These are phyloP conservation scores for Pelargonium cotyledonis DNA, from an alignment of 441 rosid species.

Conservation along the genomic window DNA sequence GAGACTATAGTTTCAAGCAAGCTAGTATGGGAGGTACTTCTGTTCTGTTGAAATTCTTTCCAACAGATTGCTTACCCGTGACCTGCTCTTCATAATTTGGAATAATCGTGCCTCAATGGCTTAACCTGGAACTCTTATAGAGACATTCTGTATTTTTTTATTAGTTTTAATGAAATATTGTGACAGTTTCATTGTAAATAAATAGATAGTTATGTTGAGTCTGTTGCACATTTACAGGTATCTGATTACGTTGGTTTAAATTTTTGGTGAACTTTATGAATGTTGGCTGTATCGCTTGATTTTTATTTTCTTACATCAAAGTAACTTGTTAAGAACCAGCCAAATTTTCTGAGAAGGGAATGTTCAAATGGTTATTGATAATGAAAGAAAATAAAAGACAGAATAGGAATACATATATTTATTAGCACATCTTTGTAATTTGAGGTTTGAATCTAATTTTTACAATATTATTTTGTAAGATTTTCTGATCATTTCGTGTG, in stretches of 20 bases:
- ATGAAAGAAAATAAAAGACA: neutral
- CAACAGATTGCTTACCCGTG: conserved; percentile 6
- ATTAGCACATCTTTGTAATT: neutral
- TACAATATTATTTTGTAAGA: neutral
- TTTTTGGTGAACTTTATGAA: no score
- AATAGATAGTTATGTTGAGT: neutral
- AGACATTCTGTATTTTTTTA: neutral
- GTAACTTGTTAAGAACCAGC: no score
- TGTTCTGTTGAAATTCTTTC: conserved; percentile 8
- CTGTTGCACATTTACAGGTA: neutral
- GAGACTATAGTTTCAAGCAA: neutral
- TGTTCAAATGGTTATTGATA: no score
- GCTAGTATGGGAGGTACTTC: conserved; percentile 26
- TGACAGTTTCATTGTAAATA: neutral
- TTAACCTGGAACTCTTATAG: neutral
- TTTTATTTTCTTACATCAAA: no score
- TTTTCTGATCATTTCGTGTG: neutral
- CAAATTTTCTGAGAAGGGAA: no score
- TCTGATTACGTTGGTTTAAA: no score
- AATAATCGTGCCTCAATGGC: neutral
- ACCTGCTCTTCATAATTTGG: conserved; percentile 16
- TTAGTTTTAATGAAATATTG: neutral
- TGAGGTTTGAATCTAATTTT: neutral
- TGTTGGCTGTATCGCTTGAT: no score
- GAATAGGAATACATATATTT: neutral